Evolutionary conservation across 2,329 filamentous ascomycete genomes (phyloP), one percentile per base, ranked within the genome.

Genomic region (Mariannaea elegans): DNA sequence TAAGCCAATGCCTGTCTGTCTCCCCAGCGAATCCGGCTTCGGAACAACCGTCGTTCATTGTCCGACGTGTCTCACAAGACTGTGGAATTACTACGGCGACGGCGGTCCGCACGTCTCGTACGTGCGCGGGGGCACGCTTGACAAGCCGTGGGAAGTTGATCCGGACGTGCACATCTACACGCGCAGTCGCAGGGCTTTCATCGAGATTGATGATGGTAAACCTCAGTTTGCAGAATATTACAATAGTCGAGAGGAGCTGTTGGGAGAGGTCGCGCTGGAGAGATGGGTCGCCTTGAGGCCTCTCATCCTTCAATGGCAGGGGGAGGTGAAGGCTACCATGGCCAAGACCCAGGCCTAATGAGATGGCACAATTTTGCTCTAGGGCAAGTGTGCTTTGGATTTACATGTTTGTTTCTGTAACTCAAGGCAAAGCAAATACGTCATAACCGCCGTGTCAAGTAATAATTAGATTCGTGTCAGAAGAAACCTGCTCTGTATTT

Each of bases 121-220:
- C 62, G 63, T 84, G 9, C 75, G 78, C 36, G 77, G 74, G 23
- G 80, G 81, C 3, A 83, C 81, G 10, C 71, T 84, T 46, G 81
- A 81, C 65, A 63, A 67, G 13, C 70, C 75, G 7, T 71, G 72
- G 61, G 66, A 73, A 52, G 63, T 80, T 7, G 71, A 73, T n/a
- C 80, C 80, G 1, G 78, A 82, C 65, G 73, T 78, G 18, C 80
- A 84, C 67, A 79, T 82, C 49, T 84, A 71, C 60, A 76, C 73
- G 16, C 66, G 70, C 31, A 78, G 73, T 55, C 80, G 78, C 56
- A 62, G 71, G 59, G 63, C 67, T 12, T 83, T 79, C 69, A 59
- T 82, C 52, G 56, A 69, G 29, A 59, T 82, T 52, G 63, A 62
- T 3, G 72, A 76, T 44, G 75, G 65, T 9, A 76, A 75, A 62